Percentiles rank a stretch among this genome's conserved stretches.
These are phyloP conservation scores for Leishmania gerbilli DNA, from an alignment of 208 protist genomes.

Conservation along the genomic window DNA sequence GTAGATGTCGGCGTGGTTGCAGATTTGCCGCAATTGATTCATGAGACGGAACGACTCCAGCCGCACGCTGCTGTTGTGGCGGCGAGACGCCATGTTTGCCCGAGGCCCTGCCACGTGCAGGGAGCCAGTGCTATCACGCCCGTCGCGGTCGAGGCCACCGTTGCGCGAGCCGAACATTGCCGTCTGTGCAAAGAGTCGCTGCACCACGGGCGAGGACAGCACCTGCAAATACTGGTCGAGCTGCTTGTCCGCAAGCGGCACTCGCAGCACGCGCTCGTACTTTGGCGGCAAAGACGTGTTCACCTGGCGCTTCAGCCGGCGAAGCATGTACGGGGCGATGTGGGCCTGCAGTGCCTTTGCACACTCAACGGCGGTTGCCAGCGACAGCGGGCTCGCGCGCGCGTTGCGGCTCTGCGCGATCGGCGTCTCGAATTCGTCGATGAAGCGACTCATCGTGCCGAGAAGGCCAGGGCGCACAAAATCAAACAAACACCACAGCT, in stretches of 20 bases:
- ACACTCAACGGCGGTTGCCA: conserved; percentile 95
- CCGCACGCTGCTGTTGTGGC: conserved; percentile 40
- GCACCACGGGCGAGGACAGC: conserved; percentile 72
- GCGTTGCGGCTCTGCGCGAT: conserved; percentile 92
- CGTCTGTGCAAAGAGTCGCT: conserved; percentile 53
- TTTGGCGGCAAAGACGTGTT: conserved; percentile 91
- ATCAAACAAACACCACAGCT: conserved; percentile 99
- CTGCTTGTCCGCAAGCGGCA: conserved; percentile 94
- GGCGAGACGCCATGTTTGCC: conserved; percentile 45
- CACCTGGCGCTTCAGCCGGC: conserved; percentile 96
- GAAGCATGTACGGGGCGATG: conserved; percentile 96
- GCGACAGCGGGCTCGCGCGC: conserved; percentile 85
- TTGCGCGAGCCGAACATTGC: conserved; percentile 29
- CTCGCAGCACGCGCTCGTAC: conserved; percentile 97
- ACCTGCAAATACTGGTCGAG: conserved; percentile 91
- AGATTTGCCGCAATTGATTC: conserved; percentile 81
- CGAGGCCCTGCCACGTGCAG: conserved; percentile 64
- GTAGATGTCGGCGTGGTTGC: conserved; percentile 84
- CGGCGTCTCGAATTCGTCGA: conserved; percentile 79
- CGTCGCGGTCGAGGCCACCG: conserved; percentile 58
- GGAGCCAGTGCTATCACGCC: conserved; percentile 52
- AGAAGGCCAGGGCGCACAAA: conserved; percentile 98
- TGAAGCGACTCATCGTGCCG: conserved; percentile 78
- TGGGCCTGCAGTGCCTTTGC: conserved; percentile 91
- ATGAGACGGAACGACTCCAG: conserved; percentile 67